Evolutionary conservation across 2,329 filamentous ascomycete genomes (phyloP), one percentile per base, ranked within the genome.

Genomic region (Pseudocercospora cruenta): DNA sequence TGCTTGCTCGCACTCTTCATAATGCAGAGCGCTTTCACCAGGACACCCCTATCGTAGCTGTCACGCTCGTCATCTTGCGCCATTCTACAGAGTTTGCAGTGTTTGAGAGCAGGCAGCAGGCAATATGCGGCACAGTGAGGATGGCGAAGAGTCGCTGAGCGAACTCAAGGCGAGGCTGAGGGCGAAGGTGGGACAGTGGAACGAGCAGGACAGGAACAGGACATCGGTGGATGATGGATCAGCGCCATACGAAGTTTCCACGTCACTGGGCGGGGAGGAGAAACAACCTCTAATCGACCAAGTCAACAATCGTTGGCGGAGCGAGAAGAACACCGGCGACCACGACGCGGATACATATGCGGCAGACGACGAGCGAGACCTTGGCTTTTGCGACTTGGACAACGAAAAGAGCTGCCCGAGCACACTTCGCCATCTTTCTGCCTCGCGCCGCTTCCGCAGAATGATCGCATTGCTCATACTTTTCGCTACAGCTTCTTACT

Each of bases 401-500:
- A 76, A 78, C 14, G 79, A 81, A 16, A 66, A 62, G 16, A 74
- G 73, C 39, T 73, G 71, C 60, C 69, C 71, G 1, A 73, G 67
- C 53, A 62, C 69, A 21, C 70, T 62, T 8, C 65, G 64, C 43
- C 59, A 69, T 33, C 28, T 66, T 16, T 36, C 71, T 47, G 28
- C 58, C 19, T 71, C 69, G 4, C 71, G 71, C 16, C 68, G 72
- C 43, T 66, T 72, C 39, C 74, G 76, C 39, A 74, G 71, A 51
- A 73, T 73, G 70, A 70, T 80, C 47, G 69, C 76, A 57, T 69
- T 79, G 39, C 72, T 75, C 39, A 19, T 79, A 10, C 60, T 74
- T n/a, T 31, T 78, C 19, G 67, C 75, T 2, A 6, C 78, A 19
- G 60, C 77, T 4, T 54, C 74, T 5, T 75, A 77, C 63, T 70